Base-by-base conservation (phyloP, 176 grass and related monocot species). In the Hsuehochloa calcarea region DNA sequence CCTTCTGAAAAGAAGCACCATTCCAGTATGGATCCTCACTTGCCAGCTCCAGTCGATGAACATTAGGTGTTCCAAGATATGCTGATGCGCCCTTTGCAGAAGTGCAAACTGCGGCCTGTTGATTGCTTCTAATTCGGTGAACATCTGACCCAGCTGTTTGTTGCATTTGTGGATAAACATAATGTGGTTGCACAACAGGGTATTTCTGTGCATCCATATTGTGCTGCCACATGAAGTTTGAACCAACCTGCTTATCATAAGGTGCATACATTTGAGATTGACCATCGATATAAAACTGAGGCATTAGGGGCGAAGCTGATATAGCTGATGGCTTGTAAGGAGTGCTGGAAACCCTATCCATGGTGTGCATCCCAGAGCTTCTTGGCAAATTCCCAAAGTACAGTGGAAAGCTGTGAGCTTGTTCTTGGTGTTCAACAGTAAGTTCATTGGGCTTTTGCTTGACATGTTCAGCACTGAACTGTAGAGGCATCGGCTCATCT, bases 111-210 rank as follows among this genome's bases (percentile, higher is more conserved):
- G 87, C 23, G 65, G 65, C 26, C 29, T 63, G 84, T 66, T 27
- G 73, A 75, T 87, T 82, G 62, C 49, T 92, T 43, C 76, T 81
- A 38, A 50, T 69, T 76, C 8, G 82, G 60, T 82, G 56, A 73
- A 51, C 68, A 80, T 90, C 84, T 64, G 62, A 82, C 59, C 65
- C 66, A 55, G 87, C 73, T 77, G 71, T 11, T 72, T 75, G 90
- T 37, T 84, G 74, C 73, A 78, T 45, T 79, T 87, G 88, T 78
- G 80, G 73, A 58, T 82, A 89, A 44, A 52, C 52, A 84, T 83
- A 85, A 65, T 75, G 70, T 73, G 74, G 23, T 23, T 85, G 66
- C 59, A 83, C 71, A 79, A 62, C 60, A 17, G 65, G 65, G 41
- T 83, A 77, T 70, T 56, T 87, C 54, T 86, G 84, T 23, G 41